These are phyloP conservation scores for Cucurbita maxima DNA, from an alignment of 306 rosid species.

Conservation along the genomic window DNA sequence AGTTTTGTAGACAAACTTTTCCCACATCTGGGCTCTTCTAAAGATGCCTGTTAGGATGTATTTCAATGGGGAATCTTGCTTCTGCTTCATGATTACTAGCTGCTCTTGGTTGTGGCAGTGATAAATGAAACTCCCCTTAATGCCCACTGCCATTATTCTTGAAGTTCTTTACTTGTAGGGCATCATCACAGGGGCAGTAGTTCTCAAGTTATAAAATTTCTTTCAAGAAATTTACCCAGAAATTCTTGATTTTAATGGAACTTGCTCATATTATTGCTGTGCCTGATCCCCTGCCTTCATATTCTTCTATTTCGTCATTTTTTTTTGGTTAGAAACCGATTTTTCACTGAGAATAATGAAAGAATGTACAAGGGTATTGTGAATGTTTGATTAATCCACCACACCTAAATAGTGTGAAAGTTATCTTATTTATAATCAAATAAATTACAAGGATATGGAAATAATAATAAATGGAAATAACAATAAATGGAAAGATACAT, in stretches of 20 bases:
- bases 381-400: too few species aligned
- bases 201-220: not conserved
- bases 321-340: not conserved
- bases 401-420: too few species aligned
- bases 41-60: not conserved
- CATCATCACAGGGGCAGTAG: not conserved
- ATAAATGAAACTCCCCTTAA: not conserved
- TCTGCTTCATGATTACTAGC: not conserved
- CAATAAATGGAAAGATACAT: too few species aligned
- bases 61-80: not conserved
- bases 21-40: not conserved
- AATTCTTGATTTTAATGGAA: not conserved
- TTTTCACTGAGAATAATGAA: not conserved
- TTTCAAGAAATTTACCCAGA: not conserved
- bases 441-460: too few species aligned
- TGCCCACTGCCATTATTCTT: not conserved
- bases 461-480: too few species aligned
- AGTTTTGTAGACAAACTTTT: not conserved
- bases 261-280: not conserved
- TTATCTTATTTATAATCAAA: too few species aligned
- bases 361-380: not conserved
- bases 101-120: not conserved
- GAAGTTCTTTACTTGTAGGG: not conserved
- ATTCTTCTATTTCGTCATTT: not conserved
- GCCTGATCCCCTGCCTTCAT: not conserved